These are phyloP conservation scores for Melastoma candidum DNA, from an alignment of 441 rosid species.

Conservation along the genomic window DNA sequence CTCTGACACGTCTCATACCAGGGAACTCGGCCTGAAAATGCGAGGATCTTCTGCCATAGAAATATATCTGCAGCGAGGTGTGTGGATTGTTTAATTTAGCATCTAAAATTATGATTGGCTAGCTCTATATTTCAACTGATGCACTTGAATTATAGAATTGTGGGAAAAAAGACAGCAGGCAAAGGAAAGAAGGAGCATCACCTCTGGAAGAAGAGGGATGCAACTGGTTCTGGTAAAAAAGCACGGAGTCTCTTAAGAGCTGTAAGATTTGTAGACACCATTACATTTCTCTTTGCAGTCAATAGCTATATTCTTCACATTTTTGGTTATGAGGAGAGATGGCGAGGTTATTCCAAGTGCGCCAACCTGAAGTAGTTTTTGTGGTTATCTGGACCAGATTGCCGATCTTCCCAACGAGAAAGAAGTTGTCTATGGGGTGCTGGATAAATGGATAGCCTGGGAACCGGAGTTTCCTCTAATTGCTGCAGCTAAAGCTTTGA, in stretches of 20 bases:
- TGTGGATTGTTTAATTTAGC: neutral
- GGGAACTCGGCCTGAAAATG: no score
- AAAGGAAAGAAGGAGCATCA: constrained; percentile 48
- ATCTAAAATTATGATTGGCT: neutral
- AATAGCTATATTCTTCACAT: neutral
- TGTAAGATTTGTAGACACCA: neutral
- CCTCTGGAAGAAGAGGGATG: constrained; percentile 73
- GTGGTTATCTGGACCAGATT: constrained; percentile 28
- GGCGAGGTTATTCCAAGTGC: neutral
- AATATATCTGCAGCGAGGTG: no score
- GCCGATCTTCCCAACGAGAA: constrained; percentile 69
- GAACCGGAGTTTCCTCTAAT: constrained; percentile 63
- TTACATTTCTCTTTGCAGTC: neutral
- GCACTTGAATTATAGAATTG: neutral
- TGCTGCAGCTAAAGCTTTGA: constrained; percentile 55
- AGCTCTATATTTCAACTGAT: constrained; percentile 5
- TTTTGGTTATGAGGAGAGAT: neutral
- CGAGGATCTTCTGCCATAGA: no score
- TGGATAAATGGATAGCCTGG: constrained; percentile 82
- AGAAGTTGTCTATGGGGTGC: constrained; percentile 67
- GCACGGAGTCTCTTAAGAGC: constrained; percentile 42
- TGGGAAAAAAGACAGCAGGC: constrained; percentile 28
- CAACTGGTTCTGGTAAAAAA: constrained; percentile 70
- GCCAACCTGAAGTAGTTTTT: neutral
- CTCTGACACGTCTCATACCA: neutral